Evolutionary conservation across 345 rosid genomes (phyloP).

Genomic region (Lepidium aucheri): DNA sequence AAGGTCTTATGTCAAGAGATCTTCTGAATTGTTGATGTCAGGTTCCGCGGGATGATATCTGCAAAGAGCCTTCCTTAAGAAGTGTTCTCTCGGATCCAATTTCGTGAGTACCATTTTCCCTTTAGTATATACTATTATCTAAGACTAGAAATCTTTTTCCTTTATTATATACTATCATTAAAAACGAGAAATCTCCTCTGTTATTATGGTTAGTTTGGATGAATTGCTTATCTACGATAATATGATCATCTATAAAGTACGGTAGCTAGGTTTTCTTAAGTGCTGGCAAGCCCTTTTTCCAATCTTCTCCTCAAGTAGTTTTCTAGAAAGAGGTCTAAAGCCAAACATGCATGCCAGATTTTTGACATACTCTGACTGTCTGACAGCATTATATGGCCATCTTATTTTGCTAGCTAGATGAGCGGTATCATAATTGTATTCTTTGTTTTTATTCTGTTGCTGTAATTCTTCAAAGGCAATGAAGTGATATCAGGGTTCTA

Average conservation of each 20-base stretch:
- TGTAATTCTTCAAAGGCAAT: background rate
- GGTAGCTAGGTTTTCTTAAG: background rate
- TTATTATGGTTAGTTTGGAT: background rate
- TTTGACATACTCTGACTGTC: background rate
- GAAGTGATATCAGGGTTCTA: background rate
- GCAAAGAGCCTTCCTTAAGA: conserved; percentile 85
- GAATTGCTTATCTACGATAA: background rate
- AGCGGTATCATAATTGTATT: background rate
- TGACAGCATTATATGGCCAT: background rate
- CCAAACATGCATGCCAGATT: background rate
- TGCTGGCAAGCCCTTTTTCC: background rate
- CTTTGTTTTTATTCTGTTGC: background rate
- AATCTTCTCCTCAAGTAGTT: background rate
- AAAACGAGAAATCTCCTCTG: background rate
- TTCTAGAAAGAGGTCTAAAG: background rate
- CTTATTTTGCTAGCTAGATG: background rate
- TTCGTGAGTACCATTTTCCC: conserved; percentile 57
- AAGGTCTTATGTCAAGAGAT: conserved; percentile 23
- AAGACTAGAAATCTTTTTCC: background rate
- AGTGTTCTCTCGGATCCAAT: conserved; percentile 92
- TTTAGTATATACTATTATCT: background rate
- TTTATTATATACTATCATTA: background rate
- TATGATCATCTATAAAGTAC: background rate
- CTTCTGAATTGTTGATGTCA: conserved; percentile 43
- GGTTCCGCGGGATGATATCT: conserved; percentile 49